Conservation (phyloP, 345 rosid genomes). For the Aegle marmelos region DNA sequence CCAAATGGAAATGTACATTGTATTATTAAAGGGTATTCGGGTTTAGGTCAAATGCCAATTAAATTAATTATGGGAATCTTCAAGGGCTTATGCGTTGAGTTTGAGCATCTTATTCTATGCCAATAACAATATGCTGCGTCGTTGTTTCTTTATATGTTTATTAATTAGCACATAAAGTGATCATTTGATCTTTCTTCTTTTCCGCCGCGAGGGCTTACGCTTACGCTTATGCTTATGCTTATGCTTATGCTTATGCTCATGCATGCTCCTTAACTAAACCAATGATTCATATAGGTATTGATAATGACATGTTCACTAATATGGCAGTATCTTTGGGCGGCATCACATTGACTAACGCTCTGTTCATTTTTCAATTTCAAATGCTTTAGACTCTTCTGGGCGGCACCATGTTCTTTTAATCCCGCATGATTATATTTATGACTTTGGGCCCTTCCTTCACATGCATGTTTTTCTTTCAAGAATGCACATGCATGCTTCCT, state of each 20-base stretch:
- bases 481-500: neutral
- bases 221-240: no score
- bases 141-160: no score
- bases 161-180: neutral
- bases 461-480: neutral
- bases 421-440: neutral
- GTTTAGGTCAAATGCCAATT: neutral
- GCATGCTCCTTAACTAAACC: neutral
- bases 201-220: no score
- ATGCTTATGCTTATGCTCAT: neutral
- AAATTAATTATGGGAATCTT: neutral
- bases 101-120: neutral
- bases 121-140: neutral
- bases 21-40: neutral
- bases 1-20: neutral
- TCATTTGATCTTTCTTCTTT: neutral
- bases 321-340: neutral
- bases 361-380: neutral
- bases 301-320: neutral
- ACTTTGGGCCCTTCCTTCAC: neutral
- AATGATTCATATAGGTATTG: neutral
- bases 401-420: conserved; percentile 2
- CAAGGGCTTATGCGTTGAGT: neutral
- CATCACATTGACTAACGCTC: neutral
- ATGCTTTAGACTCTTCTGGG: neutral